Evolutionary conservation across 352 stramenopile genomes (phyloP), one percentile per base, ranked within the genome.

Genomic region (Phytophthora pluvialis): DNA sequence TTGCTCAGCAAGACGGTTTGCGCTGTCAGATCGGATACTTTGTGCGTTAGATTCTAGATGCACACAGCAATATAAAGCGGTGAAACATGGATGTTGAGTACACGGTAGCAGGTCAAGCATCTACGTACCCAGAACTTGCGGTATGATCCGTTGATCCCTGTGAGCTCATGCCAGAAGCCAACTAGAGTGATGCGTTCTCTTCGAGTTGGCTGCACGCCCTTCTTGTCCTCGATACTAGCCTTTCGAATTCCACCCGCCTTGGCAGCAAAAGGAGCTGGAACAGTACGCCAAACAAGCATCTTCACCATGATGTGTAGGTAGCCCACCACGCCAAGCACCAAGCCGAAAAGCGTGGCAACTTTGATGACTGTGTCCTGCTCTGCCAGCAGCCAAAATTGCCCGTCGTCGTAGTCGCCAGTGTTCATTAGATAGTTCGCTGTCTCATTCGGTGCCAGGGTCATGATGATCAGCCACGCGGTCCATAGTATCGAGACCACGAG

Each of bases 381-480:
- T 35, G 62, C 58, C 38, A 81, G 64, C 31, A 73, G 50, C 80
- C 78, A 89, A 48, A 87, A 89, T 4, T 75, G 67, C 0, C 75
- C 77, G 26, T 74, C 40, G 46, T 89, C 77, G 26, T 84, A 80
- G 10, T 71, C 57, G 3, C 63, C 51, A 10, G 78, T 87, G 49
- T 87, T 66, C 80, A 84, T 86, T 5, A 89, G 43, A 25, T 69
- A 73, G 49, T 83, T 86, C 0, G 69, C 78, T 0, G 57, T 69
- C 13, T 66, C 52, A 18, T 81, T 86, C 0, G 78, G 78, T 3
- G 60, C 47, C 5, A 77, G 43, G 28, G 78, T 83, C n/a, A 88
- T 60, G 13, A 76, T 40, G 5, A 78, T 63, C n/a, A 86, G 42
- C 45, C 75, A 75, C 2, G 45, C 39, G 0, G 67, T 83, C 78